A percentile compares a stretch with the other conserved stretches of the same genome.
These are phyloP conservation scores for Colletotrichum trifolii DNA, from an alignment of 2,329 filamentous ascomycete genomes.

Conservation along the genomic window DNA sequence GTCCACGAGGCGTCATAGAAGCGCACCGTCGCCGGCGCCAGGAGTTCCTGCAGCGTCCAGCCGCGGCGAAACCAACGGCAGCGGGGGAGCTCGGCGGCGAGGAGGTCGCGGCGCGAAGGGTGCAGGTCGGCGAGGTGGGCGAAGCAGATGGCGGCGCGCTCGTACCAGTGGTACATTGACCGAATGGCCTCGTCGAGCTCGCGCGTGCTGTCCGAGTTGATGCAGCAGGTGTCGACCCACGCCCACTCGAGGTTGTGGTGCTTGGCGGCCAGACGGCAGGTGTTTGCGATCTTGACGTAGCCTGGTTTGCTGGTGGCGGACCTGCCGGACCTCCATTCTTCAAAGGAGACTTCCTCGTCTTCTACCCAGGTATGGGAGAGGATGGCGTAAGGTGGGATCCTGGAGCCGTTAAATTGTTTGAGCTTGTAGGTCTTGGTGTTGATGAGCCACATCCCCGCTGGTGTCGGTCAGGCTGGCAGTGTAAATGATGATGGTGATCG, in stretches of 20 bases:
- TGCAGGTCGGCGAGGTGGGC: background rate
- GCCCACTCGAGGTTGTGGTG: rapidly evolving
- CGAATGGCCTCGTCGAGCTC: background rate
- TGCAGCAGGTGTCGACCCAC: background rate
- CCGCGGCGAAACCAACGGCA: background rate
- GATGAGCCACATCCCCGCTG: background rate
- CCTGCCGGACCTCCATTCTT: background rate
- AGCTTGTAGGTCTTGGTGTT: background rate
- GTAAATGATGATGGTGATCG: too few relatives aligned
- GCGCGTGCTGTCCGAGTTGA: background rate
- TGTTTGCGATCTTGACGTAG: background rate
- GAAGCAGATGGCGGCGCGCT: background rate
- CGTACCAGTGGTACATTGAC: background rate
- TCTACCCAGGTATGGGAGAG: slow-evolving; percentile 45
- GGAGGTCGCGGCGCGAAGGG: background rate
- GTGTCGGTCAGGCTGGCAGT: too few relatives aligned
- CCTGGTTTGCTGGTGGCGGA: rapidly evolving
- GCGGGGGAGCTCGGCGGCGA: background rate
- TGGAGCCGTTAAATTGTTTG: rapidly evolving
- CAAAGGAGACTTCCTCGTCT: slow-evolving; percentile 41
- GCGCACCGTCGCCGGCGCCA: background rate
- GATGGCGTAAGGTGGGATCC: slow-evolving; percentile 44
- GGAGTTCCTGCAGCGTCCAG: background rate
- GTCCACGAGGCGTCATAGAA: background rate
- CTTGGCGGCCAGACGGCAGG: rapidly evolving